phyloP scores from a whole-genome alignment of 116 monocot genomes.

The Posidonia oceanica region DNA sequence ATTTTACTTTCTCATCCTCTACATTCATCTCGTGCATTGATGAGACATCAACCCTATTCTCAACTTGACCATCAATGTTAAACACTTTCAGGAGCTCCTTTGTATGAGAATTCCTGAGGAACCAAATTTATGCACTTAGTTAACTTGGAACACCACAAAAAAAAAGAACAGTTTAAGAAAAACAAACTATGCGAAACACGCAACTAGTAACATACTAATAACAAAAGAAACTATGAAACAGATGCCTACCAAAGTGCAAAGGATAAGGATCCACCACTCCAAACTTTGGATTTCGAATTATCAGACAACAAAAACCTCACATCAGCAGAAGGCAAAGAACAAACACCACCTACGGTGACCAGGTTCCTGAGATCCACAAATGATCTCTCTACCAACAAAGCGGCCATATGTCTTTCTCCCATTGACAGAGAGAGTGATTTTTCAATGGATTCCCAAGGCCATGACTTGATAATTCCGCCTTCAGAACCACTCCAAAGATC shows the following conservation, averaged over 20 bases:
- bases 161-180: not conserved
- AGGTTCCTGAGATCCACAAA: slow-evolving; percentile 69
- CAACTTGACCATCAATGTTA: slow-evolving; percentile 21
- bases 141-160: not conserved
- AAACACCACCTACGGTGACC: slow-evolving; percentile 59
- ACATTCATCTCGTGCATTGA: slow-evolving; percentile 20
- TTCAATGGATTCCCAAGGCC: slow-evolving; percentile 93
- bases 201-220: not conserved
- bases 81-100: slow-evolving; percentile 67
- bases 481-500: slow-evolving; percentile 95
- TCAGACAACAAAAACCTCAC: slow-evolving; percentile 70
- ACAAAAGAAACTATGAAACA: not conserved
- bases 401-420: slow-evolving; percentile 82
- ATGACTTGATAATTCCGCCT: slow-evolving; percentile 69
- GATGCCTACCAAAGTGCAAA: slow-evolving; percentile 68
- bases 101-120: slow-evolving; percentile 44
- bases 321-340: slow-evolving; percentile 62
- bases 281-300: slow-evolving; percentile 65
- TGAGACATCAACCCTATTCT: slow-evolving; percentile 19
- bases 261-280: slow-evolving; percentile 46
- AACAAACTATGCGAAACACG: too few relatives aligned
- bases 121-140: slow-evolving; percentile 2
- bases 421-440: slow-evolving; percentile 64
- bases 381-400: slow-evolving; percentile 74
- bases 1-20: slow-evolving; percentile 43